Conservation (phyloP, 164 flowering plant genomes). For the Dillenia turbinata region DNA sequence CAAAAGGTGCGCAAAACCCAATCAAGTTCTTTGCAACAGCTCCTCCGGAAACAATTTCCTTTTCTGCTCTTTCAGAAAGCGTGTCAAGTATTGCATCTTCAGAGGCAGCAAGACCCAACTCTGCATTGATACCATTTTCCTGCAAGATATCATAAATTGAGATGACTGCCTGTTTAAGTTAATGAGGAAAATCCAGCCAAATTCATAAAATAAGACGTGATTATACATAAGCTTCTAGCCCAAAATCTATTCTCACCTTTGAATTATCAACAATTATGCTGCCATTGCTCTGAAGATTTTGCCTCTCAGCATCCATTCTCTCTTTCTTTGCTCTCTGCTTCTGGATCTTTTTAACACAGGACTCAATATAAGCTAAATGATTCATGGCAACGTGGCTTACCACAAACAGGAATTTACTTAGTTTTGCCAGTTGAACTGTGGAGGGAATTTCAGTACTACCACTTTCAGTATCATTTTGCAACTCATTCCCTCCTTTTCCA, state of each 20-base stretch:
- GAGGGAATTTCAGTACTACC: slow-evolving; percentile 22
- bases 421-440: slow-evolving; percentile 60
- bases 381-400: slow-evolving; percentile 82
- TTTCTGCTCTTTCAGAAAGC: slow-evolving; percentile 78
- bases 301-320: slow-evolving; percentile 25
- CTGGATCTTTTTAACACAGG: slow-evolving; percentile 68
- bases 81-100: slow-evolving; percentile 83
- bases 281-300: slow-evolving; percentile 20
- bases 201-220: not conserved
- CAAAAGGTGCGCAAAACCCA: slow-evolving; percentile 71
- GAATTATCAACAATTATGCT: slow-evolving; percentile 17
- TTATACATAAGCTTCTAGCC: not conserved
- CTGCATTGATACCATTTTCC: slow-evolving; percentile 78
- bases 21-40: slow-evolving; percentile 59
- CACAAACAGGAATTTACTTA: slow-evolving; percentile 75
- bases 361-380: slow-evolving; percentile 86
- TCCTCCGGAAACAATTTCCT: slow-evolving; percentile 73
- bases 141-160: slow-evolving; percentile 22
- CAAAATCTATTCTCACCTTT: slow-evolving; percentile 35
- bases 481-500: slow-evolving; percentile 29
- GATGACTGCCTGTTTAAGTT: too few species aligned
- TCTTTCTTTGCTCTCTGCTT: slow-evolving; percentile 65
- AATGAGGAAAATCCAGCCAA: not conserved
- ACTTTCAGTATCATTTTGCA: slow-evolving; percentile 30
- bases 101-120: slow-evolving; percentile 85